These are phyloP conservation scores for Psilocybe cyanescens DNA, from an alignment of 768 basidiomycete species.

Conservation along the genomic window DNA sequence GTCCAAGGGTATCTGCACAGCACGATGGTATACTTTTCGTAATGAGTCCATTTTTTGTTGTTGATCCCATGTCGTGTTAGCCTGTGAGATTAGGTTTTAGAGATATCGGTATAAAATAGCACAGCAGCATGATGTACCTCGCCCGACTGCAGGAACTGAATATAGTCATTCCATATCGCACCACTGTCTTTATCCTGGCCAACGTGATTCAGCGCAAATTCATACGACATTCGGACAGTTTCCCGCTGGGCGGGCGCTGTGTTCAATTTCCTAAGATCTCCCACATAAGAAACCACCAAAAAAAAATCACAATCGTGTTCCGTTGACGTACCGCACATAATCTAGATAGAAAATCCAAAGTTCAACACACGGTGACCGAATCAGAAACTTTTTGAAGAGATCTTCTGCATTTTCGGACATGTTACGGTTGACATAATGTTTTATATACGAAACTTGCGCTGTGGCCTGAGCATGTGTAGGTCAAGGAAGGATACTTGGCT, in stretches of 20 bases:
- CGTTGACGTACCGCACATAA: conserved; percentile 78
- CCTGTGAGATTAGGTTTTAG: conserved; percentile 31
- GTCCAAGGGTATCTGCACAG: conserved; percentile 92
- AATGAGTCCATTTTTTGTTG: conserved; percentile 95
- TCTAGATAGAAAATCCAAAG: conserved; percentile 93
- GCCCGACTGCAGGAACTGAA: conserved; percentile 82
- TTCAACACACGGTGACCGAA: conserved; percentile 84
- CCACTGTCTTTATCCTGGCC: conserved; percentile 93
- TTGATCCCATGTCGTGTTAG: conserved; percentile 90
- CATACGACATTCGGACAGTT: conserved; percentile 85
- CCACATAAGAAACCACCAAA: conserved; percentile 11
- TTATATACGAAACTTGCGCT: conserved; percentile 85
- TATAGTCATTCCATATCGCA: conserved; percentile 93
- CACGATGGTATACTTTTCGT: conserved; percentile 90
- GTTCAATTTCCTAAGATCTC: conserved; percentile 62
- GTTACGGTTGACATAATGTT: conserved; percentile 69
- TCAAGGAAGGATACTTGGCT: conserved; percentile 7
- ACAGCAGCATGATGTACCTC: conserved; percentile 53
- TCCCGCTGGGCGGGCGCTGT: conserved; percentile 70
- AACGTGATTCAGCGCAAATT: conserved; percentile 87
- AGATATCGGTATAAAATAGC: neutral
- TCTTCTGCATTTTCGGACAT: conserved; percentile 80
- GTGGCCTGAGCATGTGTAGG: conserved; percentile 54
- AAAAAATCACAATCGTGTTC: conserved; percentile 7
- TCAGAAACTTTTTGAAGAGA: conserved; percentile 88